Evolutionary conservation across 2,329 filamentous ascomycete genomes (phyloP).

Genomic region (Corinectria fuckeliana): DNA sequence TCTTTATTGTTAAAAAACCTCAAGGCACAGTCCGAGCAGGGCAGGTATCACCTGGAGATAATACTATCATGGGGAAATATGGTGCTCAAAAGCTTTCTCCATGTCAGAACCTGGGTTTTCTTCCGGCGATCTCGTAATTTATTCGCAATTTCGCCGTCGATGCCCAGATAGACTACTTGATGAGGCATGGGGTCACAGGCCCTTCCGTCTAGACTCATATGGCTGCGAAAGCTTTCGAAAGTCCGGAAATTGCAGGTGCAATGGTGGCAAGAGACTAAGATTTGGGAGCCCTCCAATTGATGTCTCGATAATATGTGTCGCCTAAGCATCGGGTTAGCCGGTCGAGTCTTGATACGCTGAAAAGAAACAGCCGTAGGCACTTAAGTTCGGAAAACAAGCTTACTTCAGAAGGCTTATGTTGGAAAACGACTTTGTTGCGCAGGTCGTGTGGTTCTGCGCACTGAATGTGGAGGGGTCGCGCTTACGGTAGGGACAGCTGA

Average conservation of each 20-base stretch:
- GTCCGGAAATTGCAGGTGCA: not conserved
- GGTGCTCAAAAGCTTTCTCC: not conserved
- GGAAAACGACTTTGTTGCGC: not conserved
- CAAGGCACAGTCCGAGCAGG: not conserved
- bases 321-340: not conserved
- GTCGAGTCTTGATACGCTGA: not conserved
- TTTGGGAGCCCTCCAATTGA: not conserved
- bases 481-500: constrained; percentile 2
- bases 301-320: not conserved
- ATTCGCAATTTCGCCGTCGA: not conserved
- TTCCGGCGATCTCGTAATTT: not conserved
- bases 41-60: not conserved
- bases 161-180: not conserved
- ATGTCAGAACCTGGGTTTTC: not conserved
- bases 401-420: constrained; percentile 7
- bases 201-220: not conserved
- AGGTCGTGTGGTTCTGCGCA: not conserved
- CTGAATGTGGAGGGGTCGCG: constrained; percentile 3
- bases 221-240: not conserved
- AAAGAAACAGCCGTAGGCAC: not conserved
- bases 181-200: not conserved
- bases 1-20: not conserved
- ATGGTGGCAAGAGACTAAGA: not conserved
- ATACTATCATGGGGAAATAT: not conserved
- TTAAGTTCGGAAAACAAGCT: not conserved